phyloP scores from a whole-genome alignment of 768 basidiomycete genomes.

The Mycena vitilis region DNA sequence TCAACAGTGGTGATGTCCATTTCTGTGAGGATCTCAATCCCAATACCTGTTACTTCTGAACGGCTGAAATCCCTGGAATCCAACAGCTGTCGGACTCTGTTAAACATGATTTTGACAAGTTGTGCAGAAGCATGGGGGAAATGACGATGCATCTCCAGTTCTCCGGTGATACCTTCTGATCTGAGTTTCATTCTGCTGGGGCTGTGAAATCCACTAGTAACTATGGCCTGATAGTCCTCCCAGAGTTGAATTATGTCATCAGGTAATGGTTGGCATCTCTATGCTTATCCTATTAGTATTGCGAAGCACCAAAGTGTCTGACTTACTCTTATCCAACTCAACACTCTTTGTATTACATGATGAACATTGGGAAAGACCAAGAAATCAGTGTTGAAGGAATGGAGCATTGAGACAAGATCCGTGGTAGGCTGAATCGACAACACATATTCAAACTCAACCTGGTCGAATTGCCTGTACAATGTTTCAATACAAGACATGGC shows the following conservation, averaged over 20 bases:
- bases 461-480: not conserved
- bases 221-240: slow-evolving; percentile 10
- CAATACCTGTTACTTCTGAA: too few species aligned
- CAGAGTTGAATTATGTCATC: not conserved
- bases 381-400: not conserved
- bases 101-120: too few species aligned
- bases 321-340: not conserved
- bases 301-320: not conserved
- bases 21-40: too few species aligned
- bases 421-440: not conserved
- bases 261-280: not conserved
- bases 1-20: too few species aligned
- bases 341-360: not conserved
- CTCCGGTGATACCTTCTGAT: too few species aligned
- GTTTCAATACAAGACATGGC: not conserved
- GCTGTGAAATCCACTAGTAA: too few species aligned
- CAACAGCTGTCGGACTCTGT: too few species aligned
- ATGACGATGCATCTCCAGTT: too few species aligned
- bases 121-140: too few species aligned
- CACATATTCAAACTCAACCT: not conserved
- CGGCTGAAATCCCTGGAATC: too few species aligned
- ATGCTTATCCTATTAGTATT: not conserved
- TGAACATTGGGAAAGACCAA: not conserved
- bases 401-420: not conserved
- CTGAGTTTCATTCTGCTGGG: too few species aligned